These are phyloP conservation scores for Pseudogymnoascus sp. DNA, from an alignment of 2,329 filamentous ascomycete species.

Conservation along the genomic window DNA sequence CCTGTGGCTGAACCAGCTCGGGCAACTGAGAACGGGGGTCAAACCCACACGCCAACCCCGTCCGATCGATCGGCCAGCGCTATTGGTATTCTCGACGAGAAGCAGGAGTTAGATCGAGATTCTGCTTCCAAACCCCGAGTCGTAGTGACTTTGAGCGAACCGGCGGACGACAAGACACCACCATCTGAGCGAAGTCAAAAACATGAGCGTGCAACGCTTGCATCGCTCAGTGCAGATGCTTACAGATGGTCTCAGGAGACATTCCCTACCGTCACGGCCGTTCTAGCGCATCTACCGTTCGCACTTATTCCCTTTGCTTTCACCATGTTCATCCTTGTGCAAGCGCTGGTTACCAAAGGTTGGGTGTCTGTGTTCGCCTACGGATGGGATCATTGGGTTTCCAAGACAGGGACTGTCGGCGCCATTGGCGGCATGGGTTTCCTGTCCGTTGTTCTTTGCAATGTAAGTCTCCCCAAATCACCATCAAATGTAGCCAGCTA, in stretches of 20 bases:
- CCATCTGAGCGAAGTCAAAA: conserved; percentile 10
- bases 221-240: conserved; percentile 38
- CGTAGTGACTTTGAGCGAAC: conserved; percentile 13
- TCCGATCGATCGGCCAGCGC: conserved; percentile 15
- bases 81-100: conserved; percentile 16
- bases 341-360: conserved; percentile 64
- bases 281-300: conserved; percentile 59
- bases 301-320: conserved; percentile 65
- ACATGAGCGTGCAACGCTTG: conserved; percentile 40
- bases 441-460: conserved; percentile 62
- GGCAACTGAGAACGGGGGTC: conserved; percentile 12
- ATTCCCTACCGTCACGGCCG: conserved; percentile 61
- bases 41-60: conserved; percentile 16
- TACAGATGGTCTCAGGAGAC: conserved; percentile 61
- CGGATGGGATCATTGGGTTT: conserved; percentile 67
- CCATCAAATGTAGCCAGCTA: conserved; percentile 11
- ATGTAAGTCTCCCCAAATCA: conserved; percentile 44
- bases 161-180: conserved; percentile 17
- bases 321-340: conserved; percentile 68
- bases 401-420: conserved; percentile 60
- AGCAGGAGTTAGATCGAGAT: conserved; percentile 12
- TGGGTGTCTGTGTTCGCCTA: conserved; percentile 68
- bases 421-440: conserved; percentile 68
- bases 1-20: conserved; percentile 11
- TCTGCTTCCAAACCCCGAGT: conserved; percentile 9